Conservation (phyloP, 768 basidiomycete genomes). For the Coprinopsis cinerea region DNA sequence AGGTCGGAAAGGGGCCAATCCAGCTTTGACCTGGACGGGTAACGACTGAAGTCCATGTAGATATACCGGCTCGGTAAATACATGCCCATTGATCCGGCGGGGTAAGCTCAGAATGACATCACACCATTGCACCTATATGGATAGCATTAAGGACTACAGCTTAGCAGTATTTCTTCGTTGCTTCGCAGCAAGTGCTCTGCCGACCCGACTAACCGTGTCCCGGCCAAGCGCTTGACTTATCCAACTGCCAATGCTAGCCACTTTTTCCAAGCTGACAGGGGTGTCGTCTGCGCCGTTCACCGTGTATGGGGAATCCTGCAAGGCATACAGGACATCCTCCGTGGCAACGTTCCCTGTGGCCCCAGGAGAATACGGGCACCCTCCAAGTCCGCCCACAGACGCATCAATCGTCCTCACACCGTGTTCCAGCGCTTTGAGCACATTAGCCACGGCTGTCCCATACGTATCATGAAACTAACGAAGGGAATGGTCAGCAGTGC, state of each 20-base stretch:
- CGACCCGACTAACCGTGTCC: constrained; percentile 71
- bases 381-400: constrained; percentile 85
- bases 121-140: neutral
- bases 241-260: constrained; percentile 81
- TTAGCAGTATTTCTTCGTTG: constrained; percentile 26
- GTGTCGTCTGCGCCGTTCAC: constrained; percentile 40
- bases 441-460: constrained; percentile 76
- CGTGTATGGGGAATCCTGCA: constrained; percentile 57
- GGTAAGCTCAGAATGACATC: neutral
- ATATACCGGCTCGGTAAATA: too few relatives aligned
- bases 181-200: constrained; percentile 60
- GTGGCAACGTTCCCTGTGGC: constrained; percentile 95
- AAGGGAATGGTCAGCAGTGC: too few relatives aligned
- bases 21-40: too few relatives aligned
- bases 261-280: constrained; percentile 52
- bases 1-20: too few relatives aligned
- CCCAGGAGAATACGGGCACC: constrained; percentile 94
- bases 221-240: constrained; percentile 62
- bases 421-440: constrained; percentile 60
- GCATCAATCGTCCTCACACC: constrained; percentile 82
- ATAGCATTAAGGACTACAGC: neutral
- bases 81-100: neutral
- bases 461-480: constrained; percentile 95
- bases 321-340: constrained; percentile 84
- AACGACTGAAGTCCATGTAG: too few relatives aligned